Base-by-base conservation (phyloP, 2,329 filamentous ascomycete species). In the Chaetomium sp. region DNA sequence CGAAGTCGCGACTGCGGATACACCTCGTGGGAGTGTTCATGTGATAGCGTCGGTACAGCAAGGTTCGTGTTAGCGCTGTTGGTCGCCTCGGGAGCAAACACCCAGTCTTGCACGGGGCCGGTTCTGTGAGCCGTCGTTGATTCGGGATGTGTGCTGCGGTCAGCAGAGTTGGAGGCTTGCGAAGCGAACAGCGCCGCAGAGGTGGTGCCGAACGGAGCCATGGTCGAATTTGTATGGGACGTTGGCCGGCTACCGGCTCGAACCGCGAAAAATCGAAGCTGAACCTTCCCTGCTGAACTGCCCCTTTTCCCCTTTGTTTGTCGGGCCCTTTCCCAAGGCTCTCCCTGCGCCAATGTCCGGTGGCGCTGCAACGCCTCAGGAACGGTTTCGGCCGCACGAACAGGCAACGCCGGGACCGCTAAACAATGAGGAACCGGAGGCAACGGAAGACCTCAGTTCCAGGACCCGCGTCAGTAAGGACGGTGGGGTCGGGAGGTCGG, bases 1-100 rank as follows among this genome's bases (percentile, higher is more conserved):
- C 77, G 73, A 41, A 72, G 68, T 27, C 74, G 74, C 57, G 69
- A 70, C n/a, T 70, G 68, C 53, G 68, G 69, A 47, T 66, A 60
- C 12, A 62, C 61, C 55, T 56, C 53, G 32, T 58, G 37, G 35
- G 62, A 62, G 34, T 52, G 27, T 38, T 58, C 62, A 53, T 47
- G 55, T 5, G 52, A 61, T 57, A 52, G 61, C 58, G 66, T 58
- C 11, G 43, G 49, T 33, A 8, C 50, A 51, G 56, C 60, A 3
- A 53, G n/a, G 54, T 41, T n/a, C 34, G 62, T 57, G 49, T 63
- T 52, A 50, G 64, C 56, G 43, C 62, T 56, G 54, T 70, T 62
- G 61, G 71, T 70, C 64, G 75, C 70, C 63, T 79, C 75, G 60
- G 75, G 74, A 11, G 56, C 58, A 8, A 58, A 48, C 38, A 55